phyloP scores from a whole-genome alignment of 2,329 filamentous ascomycete genomes.

The Colletotrichum ledebouriae region DNA sequence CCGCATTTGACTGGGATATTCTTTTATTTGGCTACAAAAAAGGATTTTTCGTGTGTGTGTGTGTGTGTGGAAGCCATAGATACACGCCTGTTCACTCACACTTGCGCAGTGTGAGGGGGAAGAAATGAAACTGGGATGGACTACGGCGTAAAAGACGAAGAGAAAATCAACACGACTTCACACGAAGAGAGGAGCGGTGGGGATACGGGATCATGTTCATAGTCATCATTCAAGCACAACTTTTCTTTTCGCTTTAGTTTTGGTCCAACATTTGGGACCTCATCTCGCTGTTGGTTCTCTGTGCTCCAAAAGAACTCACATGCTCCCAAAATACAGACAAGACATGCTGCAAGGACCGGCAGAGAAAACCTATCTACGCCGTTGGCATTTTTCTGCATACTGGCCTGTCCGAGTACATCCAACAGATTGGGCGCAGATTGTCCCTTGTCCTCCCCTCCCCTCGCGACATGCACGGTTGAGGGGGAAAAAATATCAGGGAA shows the following conservation, averaged over 20 bases:
- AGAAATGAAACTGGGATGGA: background rate
- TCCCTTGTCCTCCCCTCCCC: no score
- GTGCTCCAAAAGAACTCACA: no score
- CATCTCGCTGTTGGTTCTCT: background rate
- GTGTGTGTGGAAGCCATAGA: background rate
- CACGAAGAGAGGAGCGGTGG: constrained; percentile 9
- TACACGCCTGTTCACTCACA: background rate
- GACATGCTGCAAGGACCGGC: no score
- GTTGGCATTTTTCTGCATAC: no score
- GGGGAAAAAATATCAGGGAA: no score
- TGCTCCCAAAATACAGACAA: no score
- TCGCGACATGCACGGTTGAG: no score
- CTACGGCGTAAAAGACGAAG: background rate
- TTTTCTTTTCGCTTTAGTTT: constrained; percentile 1
- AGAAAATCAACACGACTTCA: constrained; percentile 21
- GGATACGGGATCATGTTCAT: constrained; percentile 14
- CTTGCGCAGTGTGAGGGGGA: background rate
- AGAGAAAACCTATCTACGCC: no score
- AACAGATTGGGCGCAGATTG: no score
- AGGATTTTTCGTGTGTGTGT: background rate
- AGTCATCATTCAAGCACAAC: constrained; percentile 25
- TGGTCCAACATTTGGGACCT: background rate
- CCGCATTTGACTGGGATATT: background rate
- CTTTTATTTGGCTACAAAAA: background rate
- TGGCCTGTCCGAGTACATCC: no score